phyloP scores from a whole-genome alignment of 305 asterid species.

The Salvia sclarea region DNA sequence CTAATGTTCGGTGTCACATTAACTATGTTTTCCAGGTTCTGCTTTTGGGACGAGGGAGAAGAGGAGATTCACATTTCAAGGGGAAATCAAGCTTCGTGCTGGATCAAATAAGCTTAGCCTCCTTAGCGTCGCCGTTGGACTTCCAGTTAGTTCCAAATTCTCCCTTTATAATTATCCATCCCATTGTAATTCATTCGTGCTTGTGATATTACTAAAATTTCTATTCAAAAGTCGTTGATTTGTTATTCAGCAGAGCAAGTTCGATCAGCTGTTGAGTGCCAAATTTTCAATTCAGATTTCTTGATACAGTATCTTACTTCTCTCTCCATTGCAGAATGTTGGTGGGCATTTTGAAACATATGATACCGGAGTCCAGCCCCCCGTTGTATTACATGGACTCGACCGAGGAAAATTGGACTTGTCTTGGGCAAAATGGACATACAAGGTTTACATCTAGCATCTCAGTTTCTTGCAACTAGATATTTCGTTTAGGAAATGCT shows the following conservation, averaged over 20 bases:
- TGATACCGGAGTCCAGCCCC: constrained; percentile 84
- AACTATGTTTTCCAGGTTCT: constrained; percentile 56
- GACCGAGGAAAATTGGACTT: constrained; percentile 79
- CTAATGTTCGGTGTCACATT: constrained; percentile 16
- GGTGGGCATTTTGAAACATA: constrained; percentile 92
- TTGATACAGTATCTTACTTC: neutral
- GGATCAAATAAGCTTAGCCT: constrained; percentile 78
- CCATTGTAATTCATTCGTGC: neutral
- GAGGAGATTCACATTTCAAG: constrained; percentile 63
- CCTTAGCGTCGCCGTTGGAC: constrained; percentile 92
- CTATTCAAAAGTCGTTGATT: too few relatives aligned
- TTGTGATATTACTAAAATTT: neutral
- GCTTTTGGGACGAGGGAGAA: constrained; percentile 79
- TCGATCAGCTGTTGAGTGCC: neutral
- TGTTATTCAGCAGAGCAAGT: neutral
- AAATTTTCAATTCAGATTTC: neutral
- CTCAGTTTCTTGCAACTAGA: neutral
- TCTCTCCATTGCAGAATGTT: constrained; percentile 54
- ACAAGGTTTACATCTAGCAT: constrained; percentile 54
- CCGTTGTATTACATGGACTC: constrained; percentile 79
- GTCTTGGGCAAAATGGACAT: constrained; percentile 90
- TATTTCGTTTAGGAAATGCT: constrained; percentile 1
- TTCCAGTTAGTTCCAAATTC: constrained; percentile 66
- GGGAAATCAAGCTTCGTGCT: constrained; percentile 62
- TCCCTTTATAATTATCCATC: neutral